Evolutionary conservation across 2,329 filamentous ascomycete species (phyloP), one percentile per base, ranked within the genome.

Genomic region (Nothophoma quercina): DNA sequence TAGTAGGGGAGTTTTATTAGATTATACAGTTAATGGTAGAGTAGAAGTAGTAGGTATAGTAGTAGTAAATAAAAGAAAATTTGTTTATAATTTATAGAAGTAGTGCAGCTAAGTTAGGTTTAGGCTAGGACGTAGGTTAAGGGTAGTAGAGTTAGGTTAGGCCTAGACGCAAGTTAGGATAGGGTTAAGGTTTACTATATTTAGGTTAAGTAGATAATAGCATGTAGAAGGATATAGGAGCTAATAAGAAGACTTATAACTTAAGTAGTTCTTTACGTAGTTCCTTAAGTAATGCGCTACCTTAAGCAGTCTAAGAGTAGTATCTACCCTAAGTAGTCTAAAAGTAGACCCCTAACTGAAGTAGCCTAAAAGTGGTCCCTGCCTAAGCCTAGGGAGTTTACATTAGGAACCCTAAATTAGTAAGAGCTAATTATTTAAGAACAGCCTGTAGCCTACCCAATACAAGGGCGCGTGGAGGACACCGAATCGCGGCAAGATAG

Each of bases 1-100:
- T 53, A 53, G 50, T 47, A 35, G 29, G 35, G 34, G 42, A 53
- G 36, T 53, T 53, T 53, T 53, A 23, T 47, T 53, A 35, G 50
- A 32, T 53, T 47, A 53, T 28, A 13, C 13, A 22, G 29, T 47
- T 46, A 46, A 29, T 52, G 28, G 43, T 15, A 33, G 28, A 53
- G 50, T 47, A 47, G 30, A 35, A n/a, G 12, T 32, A 42, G 26
- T 23, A 42, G 21, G 26, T 13, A 25, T 30, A 30, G 29, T 38
- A 22, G 39, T 33, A 32, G 29, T 35, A 39, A 43, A 51, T 51
- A 40, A 43, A 41, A 47, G 32, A 47, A n/a, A n/a, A 28, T 28
- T 36, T 28, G 30, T 25, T 22, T 12, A 28, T 35, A 32, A 47
- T 33, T 42, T 42, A 13, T 47, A 47, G 33, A 32, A 32, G 28